A percentile compares a stretch with the other conserved stretches of the same genome.
phyloP scores from a whole-genome alignment of 257 asterid species.

The Knoxia roxburghii region DNA sequence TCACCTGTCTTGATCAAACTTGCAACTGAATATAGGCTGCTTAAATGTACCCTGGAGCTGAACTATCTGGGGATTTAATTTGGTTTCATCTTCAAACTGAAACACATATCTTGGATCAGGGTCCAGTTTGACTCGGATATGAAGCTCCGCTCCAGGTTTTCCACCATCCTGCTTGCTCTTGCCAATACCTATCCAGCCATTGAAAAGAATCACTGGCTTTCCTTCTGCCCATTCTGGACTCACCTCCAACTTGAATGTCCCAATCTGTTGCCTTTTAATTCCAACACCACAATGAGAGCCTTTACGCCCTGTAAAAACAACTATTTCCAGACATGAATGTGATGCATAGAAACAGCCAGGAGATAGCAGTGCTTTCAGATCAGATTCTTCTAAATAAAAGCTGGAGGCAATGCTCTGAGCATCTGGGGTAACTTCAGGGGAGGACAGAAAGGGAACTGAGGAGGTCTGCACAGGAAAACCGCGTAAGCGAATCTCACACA shows the following conservation, averaged over 20 bases:
- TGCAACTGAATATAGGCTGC: slow-evolving; percentile 98
- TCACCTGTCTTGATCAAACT: slow-evolving; percentile 89
- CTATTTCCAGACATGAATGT: slow-evolving; percentile 69
- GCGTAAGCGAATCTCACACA: slow-evolving; percentile 87
- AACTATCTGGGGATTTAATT: slow-evolving; percentile 76
- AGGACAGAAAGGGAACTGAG: slow-evolving; percentile 58
- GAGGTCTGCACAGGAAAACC: slow-evolving; percentile 97
- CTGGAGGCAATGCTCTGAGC: slow-evolving; percentile 60
- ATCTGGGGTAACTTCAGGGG: slow-evolving; percentile 63
- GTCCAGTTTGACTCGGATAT: slow-evolving; percentile 75
- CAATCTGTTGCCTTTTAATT: slow-evolving; percentile 69
- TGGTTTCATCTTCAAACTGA: slow-evolving; percentile 84
- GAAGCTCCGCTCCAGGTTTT: slow-evolving; percentile 76
- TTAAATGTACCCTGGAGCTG: slow-evolving; percentile 80
- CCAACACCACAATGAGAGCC: slow-evolving; percentile 85
- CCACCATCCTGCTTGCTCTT: slow-evolving; percentile 63
- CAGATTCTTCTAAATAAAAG: slow-evolving; percentile 86
- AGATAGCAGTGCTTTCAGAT: slow-evolving; percentile 59
- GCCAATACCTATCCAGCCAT: slow-evolving; percentile 91
- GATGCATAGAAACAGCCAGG: slow-evolving; percentile 75
- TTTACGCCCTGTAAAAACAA: slow-evolving; percentile 71
- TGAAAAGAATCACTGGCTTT: slow-evolving; percentile 65
- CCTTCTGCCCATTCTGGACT: slow-evolving; percentile 94
- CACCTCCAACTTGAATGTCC: slow-evolving; percentile 68
- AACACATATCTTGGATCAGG: slow-evolving; percentile 96